Evolutionary conservation across 192 early-diverging fungal species (phyloP).

Genomic region (Backusella tarrabulga): DNA sequence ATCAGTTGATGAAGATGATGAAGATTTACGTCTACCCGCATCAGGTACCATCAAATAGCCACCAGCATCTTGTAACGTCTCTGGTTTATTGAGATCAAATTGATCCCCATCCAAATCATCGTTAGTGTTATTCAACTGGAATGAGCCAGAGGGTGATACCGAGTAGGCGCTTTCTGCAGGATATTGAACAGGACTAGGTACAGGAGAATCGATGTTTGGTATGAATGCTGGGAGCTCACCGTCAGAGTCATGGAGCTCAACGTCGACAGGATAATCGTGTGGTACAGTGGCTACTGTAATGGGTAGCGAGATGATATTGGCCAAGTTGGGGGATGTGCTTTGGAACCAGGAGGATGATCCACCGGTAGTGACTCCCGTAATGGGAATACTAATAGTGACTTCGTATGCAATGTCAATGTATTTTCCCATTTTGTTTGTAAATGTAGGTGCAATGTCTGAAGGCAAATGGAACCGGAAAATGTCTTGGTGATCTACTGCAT

Average conservation of each 20-base stretch:
- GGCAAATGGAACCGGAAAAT: conserved; percentile 24
- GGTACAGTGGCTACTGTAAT: conserved; percentile 21
- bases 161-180: conserved; percentile 11
- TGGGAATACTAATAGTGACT: conserved; percentile 16
- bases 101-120: background rate
- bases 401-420: conserved; percentile 22
- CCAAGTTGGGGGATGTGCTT: background rate
- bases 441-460: conserved; percentile 18
- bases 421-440: conserved; percentile 19
- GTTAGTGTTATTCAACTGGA: background rate
- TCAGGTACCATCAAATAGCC: conserved; percentile 14
- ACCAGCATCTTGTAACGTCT: background rate
- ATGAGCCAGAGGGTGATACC: background rate
- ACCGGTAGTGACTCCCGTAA: background rate
- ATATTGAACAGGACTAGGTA: conserved; percentile 6
- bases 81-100: background rate
- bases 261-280: conserved; percentile 7
- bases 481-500: conserved; percentile 6
- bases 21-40: conserved; percentile 1
- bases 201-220: conserved; percentile 16
- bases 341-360: background rate
- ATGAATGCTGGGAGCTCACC: conserved; percentile 16
- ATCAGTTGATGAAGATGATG: background rate
- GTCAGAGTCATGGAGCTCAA: conserved; percentile 5
- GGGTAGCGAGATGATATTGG: conserved; percentile 5